phyloP scores from a whole-genome alignment of 768 basidiomycete genomes.

The Hygrocybe coccinea region DNA sequence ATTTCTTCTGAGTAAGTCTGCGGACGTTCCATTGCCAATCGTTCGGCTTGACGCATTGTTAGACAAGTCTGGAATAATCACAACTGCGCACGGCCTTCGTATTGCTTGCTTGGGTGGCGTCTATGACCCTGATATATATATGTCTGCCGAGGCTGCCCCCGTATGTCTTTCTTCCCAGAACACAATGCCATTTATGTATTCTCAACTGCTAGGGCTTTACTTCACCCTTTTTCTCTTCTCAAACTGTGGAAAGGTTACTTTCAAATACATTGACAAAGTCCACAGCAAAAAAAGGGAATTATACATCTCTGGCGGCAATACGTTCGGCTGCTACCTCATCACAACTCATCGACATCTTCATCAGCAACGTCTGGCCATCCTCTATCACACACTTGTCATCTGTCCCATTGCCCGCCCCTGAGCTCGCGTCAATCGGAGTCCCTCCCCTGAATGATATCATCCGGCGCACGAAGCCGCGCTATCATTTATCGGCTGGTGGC shows the following conservation, averaged over 20 bases:
- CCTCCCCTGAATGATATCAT: slow-evolving; percentile 63
- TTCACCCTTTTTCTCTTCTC: slow-evolving; percentile 68
- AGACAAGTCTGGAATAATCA: slow-evolving; percentile 82
- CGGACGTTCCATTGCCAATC: neutral
- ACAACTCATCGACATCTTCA: slow-evolving; percentile 71
- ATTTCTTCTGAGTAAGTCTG: slow-evolving; percentile 72
- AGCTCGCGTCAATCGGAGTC: slow-evolving; percentile 42
- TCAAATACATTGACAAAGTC: slow-evolving; percentile 62
- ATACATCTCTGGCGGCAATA: slow-evolving; percentile 64
- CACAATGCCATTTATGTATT: neutral
- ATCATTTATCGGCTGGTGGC: slow-evolving; percentile 73
- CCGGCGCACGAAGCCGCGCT: slow-evolving; percentile 69
- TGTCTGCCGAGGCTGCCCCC: slow-evolving; percentile 56
- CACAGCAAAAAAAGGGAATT: slow-evolving; percentile 38
- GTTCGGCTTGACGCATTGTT: slow-evolving; percentile 8
- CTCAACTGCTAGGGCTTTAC: slow-evolving; percentile 54
- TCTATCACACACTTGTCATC: slow-evolving; percentile 59
- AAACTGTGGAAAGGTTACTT: slow-evolving; percentile 66
- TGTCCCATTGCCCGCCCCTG: slow-evolving; percentile 44
- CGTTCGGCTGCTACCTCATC: slow-evolving; percentile 56
- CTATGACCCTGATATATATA: slow-evolving; percentile 59
- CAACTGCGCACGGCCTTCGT: slow-evolving; percentile 72
- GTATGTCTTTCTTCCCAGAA: slow-evolving; percentile 35
- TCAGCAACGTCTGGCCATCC: slow-evolving; percentile 75
- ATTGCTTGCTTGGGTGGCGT: slow-evolving; percentile 83